These are phyloP conservation scores for Ammopiptanthus mongolicus DNA, from an alignment of 306 rosid species.

Conservation along the genomic window DNA sequence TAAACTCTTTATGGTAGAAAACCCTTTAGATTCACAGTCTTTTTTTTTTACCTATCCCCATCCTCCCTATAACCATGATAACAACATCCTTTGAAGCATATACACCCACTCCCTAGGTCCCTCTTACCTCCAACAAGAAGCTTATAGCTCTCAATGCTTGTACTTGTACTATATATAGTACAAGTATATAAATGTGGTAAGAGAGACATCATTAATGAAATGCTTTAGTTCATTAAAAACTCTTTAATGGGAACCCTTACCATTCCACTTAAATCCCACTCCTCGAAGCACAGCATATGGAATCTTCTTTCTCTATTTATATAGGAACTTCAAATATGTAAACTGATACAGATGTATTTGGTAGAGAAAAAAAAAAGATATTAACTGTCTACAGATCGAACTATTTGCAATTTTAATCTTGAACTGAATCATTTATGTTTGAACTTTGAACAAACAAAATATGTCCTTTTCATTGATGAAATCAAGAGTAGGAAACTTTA, in stretches of 20 bases:
- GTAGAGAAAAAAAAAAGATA: neutral
- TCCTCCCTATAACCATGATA: too few relatives aligned
- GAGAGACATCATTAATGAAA: neutral
- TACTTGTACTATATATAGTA: too few relatives aligned
- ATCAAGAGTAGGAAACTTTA: conserved; percentile 1
- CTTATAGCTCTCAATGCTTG: too few relatives aligned
- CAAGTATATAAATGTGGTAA: too few relatives aligned
- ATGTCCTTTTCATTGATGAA: neutral
- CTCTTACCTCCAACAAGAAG: too few relatives aligned
- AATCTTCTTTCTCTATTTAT: neutral
- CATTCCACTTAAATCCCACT: neutral
- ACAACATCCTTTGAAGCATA: too few relatives aligned
- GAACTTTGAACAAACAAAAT: neutral
- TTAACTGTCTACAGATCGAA: neutral
- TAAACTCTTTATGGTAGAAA: neutral
- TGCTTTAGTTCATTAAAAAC: neutral
- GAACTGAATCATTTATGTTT: neutral
- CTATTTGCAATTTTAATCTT: neutral
- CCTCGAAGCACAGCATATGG: neutral
- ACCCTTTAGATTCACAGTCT: neutral
- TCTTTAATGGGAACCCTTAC: neutral
- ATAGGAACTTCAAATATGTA: neutral
- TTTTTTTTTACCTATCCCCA: too few relatives aligned
- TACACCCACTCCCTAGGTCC: too few relatives aligned
- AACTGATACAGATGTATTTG: neutral